phyloP scores from a whole-genome alignment of 2,329 filamentous ascomycete species.

The Fusarium aywerte region DNA sequence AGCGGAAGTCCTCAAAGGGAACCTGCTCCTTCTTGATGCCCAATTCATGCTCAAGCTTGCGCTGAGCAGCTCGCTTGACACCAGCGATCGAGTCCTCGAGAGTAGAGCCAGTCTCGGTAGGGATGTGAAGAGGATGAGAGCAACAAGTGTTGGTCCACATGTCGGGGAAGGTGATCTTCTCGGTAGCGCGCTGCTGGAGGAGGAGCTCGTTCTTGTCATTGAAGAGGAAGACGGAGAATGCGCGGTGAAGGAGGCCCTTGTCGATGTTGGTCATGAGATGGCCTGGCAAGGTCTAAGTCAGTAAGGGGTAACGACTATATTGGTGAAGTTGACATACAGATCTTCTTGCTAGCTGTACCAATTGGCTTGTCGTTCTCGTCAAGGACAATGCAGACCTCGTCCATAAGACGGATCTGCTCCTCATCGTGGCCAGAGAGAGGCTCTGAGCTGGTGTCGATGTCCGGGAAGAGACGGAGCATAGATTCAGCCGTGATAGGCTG shows the following conservation, averaged over 20 bases:
- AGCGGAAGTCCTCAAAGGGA: conserved; percentile 89
- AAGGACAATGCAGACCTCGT: conserved; percentile 97
- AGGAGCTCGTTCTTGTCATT: conserved; percentile 92
- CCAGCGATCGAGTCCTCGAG: conserved; percentile 83
- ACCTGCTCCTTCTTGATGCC: conserved; percentile 92
- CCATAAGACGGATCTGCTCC: conserved; percentile 98
- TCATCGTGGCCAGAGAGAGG: conserved; percentile 93
- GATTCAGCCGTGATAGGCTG: conserved; percentile 84
- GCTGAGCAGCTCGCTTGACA: conserved; percentile 89
- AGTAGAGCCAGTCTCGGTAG: conserved; percentile 87
- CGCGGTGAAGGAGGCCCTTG: conserved; percentile 93
- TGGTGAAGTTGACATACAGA: conserved; percentile 70
- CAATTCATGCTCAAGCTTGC: conserved; percentile 94
- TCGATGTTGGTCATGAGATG: conserved; percentile 99
- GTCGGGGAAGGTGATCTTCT: conserved; percentile 99
- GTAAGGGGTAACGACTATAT: conserved; percentile 7
- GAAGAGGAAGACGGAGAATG: conserved; percentile 98
- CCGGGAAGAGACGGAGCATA: conserved; percentile 88
- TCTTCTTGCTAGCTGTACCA: conserved; percentile 97
- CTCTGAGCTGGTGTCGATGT: conserved; percentile 76
- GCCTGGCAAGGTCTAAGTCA: conserved; percentile 63
- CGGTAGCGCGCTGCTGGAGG: conserved; percentile 91
- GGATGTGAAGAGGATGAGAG: conserved; percentile 92
- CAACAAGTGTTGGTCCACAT: conserved; percentile 99
- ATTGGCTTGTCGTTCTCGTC: conserved; percentile 93